These are phyloP conservation scores for Puccinia polysora DNA, from an alignment of 1,284 basidiomycete genomes.

Conservation along the genomic window DNA sequence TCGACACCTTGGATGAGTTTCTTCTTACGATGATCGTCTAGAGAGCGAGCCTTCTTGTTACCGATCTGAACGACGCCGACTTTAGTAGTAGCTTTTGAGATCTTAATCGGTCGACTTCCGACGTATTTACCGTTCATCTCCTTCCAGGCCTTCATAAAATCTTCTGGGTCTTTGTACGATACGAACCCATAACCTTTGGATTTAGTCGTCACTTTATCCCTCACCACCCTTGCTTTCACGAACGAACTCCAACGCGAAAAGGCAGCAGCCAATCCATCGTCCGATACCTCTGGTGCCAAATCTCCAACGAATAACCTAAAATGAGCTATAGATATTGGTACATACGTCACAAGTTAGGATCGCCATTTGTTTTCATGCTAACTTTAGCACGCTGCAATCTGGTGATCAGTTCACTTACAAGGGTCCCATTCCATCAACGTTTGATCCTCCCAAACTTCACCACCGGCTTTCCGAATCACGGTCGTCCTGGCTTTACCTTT, in stretches of 20 bases:
- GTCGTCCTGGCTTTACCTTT: conserved; percentile 90
- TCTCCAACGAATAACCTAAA: conserved; percentile 97
- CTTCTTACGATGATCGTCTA: conserved; percentile 38
- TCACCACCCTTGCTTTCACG: conserved; percentile 86
- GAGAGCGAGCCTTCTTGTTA: conserved; percentile 66
- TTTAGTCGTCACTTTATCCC: conserved; percentile 71
- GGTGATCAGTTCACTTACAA: conserved; percentile 59
- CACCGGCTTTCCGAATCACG: conserved; percentile 87
- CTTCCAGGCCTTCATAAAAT: conserved; percentile 97
- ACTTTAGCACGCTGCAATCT: neutral
- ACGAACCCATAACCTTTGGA: conserved; percentile 91
- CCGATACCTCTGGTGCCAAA: conserved; percentile 94
- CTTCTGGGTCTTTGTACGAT: conserved; percentile 95
- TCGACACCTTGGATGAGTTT: conserved; percentile 44
- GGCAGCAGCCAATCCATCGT: conserved; percentile 83
- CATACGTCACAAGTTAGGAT: neutral
- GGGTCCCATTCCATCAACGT: conserved; percentile 97
- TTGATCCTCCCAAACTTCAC: conserved; percentile 96
- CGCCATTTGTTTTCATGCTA: neutral
- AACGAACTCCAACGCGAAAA: conserved; percentile 86
- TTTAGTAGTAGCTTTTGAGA: conserved; percentile 75
- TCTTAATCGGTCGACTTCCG: conserved; percentile 84
- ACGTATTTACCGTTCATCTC: conserved; percentile 99
- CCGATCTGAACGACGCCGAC: conserved; percentile 89
- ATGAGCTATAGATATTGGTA: conserved; percentile 64